Evolutionary conservation across 805 yeast species (phyloP), one percentile per base, ranked within the genome.

Genomic region (Starmera dryadoides): DNA sequence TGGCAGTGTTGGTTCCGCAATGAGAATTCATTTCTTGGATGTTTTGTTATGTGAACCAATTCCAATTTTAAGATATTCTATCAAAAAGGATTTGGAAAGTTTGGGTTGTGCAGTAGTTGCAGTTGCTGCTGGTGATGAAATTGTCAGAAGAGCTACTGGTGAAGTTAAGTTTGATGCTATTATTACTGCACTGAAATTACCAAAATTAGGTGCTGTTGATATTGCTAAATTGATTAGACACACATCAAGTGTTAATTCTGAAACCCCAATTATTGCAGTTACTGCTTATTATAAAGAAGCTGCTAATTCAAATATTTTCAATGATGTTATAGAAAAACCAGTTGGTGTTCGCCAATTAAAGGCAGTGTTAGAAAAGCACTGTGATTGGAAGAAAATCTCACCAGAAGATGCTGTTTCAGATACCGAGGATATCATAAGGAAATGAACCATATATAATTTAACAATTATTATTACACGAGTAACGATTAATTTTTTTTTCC

Each of bases 41-140:
- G 79, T 88, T 4, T 64, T 91, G 34, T 66, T 87, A 12, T 88
- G 96, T 59, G 96, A 87, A 51, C 87, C 93, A 2, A 85, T 86
- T 43, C 93, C 96, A 0, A 82, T 82, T 41, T 80, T 86, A 48
- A 63, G 95, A 36, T 85, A 75, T 51, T 69, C 86, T 12, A 71
- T 81, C 21, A 72, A 77, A 33, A 75, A 71, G 42, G 69, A 80
- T 44, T 64, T 91, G 42, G 86, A 77, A 43, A 68, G 71, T 38
- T 55, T 79, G 19, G 95, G 94, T 1, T 87, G 95, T 62, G 77
- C 81, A 11, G 95, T 87, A 8, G 84, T 86, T 4, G 68, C 84
- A 3, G 83, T 86, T 6, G 66, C 79, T 0, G 79, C 79, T 42
- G 96, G 95, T 2, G 91, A 87, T 43, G 96, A 88, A 44, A 67